phyloP scores from a whole-genome alignment of 768 basidiomycete genomes.

The Russula ochroleuca region DNA sequence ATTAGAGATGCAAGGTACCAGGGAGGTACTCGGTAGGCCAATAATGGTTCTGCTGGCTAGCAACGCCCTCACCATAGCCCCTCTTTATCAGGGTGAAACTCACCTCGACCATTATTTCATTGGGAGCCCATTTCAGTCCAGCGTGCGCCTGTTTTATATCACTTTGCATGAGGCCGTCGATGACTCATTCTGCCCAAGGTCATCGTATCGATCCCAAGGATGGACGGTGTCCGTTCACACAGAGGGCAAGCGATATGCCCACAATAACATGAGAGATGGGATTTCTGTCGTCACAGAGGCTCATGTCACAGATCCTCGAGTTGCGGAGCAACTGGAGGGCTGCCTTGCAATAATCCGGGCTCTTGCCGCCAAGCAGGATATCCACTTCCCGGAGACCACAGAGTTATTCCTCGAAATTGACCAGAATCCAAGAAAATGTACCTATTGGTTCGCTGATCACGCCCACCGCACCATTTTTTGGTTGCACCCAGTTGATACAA shows the following conservation, averaged over 20 bases:
- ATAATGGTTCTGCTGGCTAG: too few relatives aligned
- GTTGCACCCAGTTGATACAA: not conserved
- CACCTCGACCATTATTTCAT: not conserved
- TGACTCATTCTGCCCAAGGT: not conserved
- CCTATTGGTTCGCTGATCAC: constrained; percentile 19
- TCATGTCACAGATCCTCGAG: not conserved
- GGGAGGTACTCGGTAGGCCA: not conserved
- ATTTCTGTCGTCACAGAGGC: constrained; percentile 17
- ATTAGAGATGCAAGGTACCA: constrained; percentile 13
- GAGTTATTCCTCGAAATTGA: constrained; percentile 18
- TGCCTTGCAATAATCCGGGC: not conserved
- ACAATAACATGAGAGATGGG: not conserved
- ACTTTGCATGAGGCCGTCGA: not conserved
- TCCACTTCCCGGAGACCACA: not conserved
- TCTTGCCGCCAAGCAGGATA: not conserved
- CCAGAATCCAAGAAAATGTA: not conserved
- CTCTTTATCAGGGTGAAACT: constrained; percentile 4
- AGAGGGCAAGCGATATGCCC: constrained; percentile 16
- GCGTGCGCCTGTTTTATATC: constrained; percentile 1
- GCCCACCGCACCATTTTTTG: constrained; percentile 11
- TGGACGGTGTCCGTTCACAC: constrained; percentile 12
- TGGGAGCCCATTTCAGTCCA: not conserved
- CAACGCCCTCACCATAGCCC: not conserved
- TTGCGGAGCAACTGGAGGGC: not conserved
- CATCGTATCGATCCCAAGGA: constrained; percentile 5